Evolutionary conservation across 768 basidiomycete genomes (phyloP), one percentile per base, ranked within the genome.

Genomic region (Filobasidium floriforme): DNA sequence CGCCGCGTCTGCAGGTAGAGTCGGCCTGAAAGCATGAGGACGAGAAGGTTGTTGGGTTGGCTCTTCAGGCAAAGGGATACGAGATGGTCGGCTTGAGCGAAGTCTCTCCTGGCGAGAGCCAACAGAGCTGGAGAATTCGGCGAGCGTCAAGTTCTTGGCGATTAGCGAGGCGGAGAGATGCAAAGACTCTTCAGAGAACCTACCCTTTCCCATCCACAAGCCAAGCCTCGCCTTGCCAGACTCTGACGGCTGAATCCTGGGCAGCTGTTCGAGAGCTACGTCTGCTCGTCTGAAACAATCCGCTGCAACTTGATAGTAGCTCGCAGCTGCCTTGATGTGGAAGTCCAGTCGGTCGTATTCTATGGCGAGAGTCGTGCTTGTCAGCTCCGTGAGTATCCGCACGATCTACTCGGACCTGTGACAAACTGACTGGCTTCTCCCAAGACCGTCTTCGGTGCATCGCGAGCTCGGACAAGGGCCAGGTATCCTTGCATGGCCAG

Each of bases 401-500:
- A 59, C 11, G 11, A 26, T 41, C 62, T 66, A 66, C 18, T 29
- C n/a, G 49, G 32, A 41, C 22, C 37, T 12, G 15, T 59, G 26
- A 29, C 19, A n/a, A 41, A 24, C 90, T 74, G 73, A 91, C 90
- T 86, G 68, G 92, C 86, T 71, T 88, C 84, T 0, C 82, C 73
- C 1, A 94, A 77, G 26, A 88, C 81, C 1, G 88, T 73, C 73
- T 93, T 96, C 0, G 94, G 94, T 12, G 92, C 92, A 62, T 83
- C 84, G 24, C 88, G 84, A 0, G 92, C 89, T 72, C 86, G 82
- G 1, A 88, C 85, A 66, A 97, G 83, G 66, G 88, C 85, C 59
- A 94, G 84, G 79, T 91, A 92, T 2, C 92, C 92, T 14, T 92
- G 82, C 54, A 97, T 81, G 19, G 88, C 84, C 73, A 89, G 88